These are phyloP conservation scores for Russula virescens DNA, from an alignment of 768 basidiomycete genomes.

Conservation along the genomic window DNA sequence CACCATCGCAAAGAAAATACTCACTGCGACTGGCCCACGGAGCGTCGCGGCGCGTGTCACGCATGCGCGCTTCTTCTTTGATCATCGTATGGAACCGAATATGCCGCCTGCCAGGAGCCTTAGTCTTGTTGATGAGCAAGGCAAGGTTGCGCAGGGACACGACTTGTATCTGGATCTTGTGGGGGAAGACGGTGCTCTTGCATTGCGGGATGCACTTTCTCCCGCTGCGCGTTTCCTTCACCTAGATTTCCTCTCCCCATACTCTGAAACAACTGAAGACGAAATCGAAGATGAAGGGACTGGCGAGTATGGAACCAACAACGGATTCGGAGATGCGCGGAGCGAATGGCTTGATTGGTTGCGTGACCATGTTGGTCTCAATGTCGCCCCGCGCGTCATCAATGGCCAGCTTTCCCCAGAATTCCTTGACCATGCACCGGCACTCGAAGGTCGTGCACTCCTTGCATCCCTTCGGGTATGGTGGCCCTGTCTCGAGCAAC, in stretches of 20 bases:
- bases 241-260: conserved; percentile 13
- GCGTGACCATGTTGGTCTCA: conserved; percentile 15
- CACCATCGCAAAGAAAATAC: conserved; percentile 15
- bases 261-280: neutral
- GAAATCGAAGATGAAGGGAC: neutral
- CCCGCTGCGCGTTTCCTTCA: conserved; percentile 16
- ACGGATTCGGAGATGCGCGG: neutral
- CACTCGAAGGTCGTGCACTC: neutral
- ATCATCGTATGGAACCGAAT: neutral
- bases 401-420: conserved; percentile 16
- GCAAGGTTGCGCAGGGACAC: neutral
- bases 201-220: conserved; percentile 11
- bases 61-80: conserved; percentile 23
- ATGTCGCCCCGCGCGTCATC: conserved; percentile 20
- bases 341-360: conserved; percentile 23
- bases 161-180: conserved; percentile 18
- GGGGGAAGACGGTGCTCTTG: neutral
- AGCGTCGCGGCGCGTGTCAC: neutral
- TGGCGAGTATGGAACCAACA: neutral
- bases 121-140: conserved; percentile 12
- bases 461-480: conserved; percentile 13
- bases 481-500: conserved; percentile 6
- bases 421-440: neutral
- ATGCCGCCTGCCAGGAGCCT: conserved; percentile 14
- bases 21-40: neutral